Conservation (phyloP, 2,329 filamentous ascomycete species). For the Talaromyces islandicus region DNA sequence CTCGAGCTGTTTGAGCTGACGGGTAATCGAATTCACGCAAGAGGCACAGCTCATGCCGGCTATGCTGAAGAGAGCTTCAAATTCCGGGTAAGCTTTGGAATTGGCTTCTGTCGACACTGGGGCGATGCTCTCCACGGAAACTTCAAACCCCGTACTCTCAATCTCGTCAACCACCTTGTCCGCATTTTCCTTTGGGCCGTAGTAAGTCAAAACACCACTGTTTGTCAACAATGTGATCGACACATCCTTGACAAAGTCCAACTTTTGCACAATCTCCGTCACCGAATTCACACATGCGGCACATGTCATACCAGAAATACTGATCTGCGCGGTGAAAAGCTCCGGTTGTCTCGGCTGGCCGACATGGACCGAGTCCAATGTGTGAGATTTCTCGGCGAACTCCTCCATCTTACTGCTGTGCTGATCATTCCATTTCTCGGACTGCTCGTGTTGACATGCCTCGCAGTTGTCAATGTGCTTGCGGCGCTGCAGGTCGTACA, state of each 20-base stretch:
- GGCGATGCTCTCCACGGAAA: conserved; percentile 10
- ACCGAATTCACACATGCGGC: conserved; percentile 59
- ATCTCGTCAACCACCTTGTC: conserved; percentile 39
- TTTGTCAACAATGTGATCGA: conserved; percentile 59
- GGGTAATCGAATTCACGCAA: conserved; percentile 59
- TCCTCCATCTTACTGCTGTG: conserved; percentile 5
- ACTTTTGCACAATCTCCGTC: conserved; percentile 49
- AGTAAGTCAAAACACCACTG: conserved; percentile 55
- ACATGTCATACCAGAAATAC: conserved; percentile 65
- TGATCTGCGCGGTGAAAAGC: conserved; percentile 21
- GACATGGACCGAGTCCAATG: conserved; percentile 7
- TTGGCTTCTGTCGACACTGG: conserved; percentile 5
- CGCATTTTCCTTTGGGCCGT: conserved; percentile 36
- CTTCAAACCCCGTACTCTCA: conserved; percentile 9
- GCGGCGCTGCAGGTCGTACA: conserved; percentile 14
- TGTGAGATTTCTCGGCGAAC: neutral
- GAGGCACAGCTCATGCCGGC: conserved; percentile 69
- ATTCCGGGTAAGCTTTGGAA: conserved; percentile 7
- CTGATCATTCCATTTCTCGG: conserved; percentile 1
- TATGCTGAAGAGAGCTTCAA: conserved; percentile 42
- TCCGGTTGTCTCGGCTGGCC: conserved; percentile 3
- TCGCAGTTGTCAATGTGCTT: conserved; percentile 47
- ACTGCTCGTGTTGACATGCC: conserved; percentile 40
- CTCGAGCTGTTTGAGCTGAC: conserved; percentile 51
- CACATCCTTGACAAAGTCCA: conserved; percentile 50